Evolutionary conservation across 306 rosid species (phyloP), one percentile per base, ranked within the genome.

Genomic region (Quercus glauca): DNA sequence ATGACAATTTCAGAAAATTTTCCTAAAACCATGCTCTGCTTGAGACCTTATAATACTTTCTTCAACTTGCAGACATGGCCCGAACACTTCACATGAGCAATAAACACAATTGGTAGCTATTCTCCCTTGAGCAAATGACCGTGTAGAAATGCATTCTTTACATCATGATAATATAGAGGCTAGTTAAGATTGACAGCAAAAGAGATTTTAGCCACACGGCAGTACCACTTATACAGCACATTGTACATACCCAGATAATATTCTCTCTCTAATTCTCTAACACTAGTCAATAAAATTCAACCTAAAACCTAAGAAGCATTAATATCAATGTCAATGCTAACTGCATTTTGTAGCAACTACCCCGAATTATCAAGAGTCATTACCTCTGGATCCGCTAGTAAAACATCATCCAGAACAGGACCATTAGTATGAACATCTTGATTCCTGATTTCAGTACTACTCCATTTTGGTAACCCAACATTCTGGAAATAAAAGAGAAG

Each of bases 341-440:
- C 63, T 77, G 55, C 20, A 52, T 77, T 49, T 6, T 52, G 23
- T 35, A 80, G 71, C 78, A 73, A 51, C 61, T 29, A 59, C 15
- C 55, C 26, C 18, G 45, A 79, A 79, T 55, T 55, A 55, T 71
- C 57, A 75, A 43, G 18, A 53, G 29, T 20, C 20, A 41, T 84
- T 91, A 95, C 99, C 99, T 91, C 94, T 64, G 85, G 89, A 86
- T 95, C 99, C 41, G 91, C 89, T 49, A 95, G 91, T 87, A 95
- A 75, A 79, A 71, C 83, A 68, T 95, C 99, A 86, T 95, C 99
- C 71, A 95, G 84, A 88, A 95, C 95, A 78, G 92, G 93, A 80
- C 99, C 99, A 79, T 95, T 95, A 75, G 91, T 78, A 79, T 95
- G 99, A 75, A 91, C 89, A 76, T 85, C 99, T 86, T 95, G 99